Evolutionary conservation across 2,329 filamentous ascomycete species (phyloP).

Genomic region (Raffaelea ambrosiae): DNA sequence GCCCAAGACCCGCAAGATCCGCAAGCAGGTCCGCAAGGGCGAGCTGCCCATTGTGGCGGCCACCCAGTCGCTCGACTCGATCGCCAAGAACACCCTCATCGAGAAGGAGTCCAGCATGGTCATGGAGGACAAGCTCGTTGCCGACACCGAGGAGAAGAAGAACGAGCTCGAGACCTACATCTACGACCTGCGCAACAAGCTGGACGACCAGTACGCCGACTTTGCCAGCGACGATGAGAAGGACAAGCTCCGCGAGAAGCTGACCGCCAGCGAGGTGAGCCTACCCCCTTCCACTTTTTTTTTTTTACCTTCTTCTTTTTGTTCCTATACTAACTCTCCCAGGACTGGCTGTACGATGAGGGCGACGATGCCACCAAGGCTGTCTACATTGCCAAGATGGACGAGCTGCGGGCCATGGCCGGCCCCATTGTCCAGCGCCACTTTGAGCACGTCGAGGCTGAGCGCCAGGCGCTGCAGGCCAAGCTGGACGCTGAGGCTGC

Average conservation of each 20-base stretch:
- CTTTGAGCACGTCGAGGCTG: constrained; percentile 86
- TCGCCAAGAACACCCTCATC: constrained; percentile 54
- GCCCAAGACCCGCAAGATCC: constrained; percentile 87
- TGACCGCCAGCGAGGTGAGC: constrained; percentile 78
- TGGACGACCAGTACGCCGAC: constrained; percentile 78
- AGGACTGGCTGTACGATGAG: constrained; percentile 99
- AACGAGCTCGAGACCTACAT: constrained; percentile 98
- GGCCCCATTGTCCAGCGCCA: constrained; percentile 90
- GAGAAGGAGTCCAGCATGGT: constrained; percentile 89
- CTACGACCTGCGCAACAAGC: constrained; percentile 92
- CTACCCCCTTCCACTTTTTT: neutral
- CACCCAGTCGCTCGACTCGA: constrained; percentile 68
- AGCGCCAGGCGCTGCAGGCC: constrained; percentile 71
- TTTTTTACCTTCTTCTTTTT: constrained; percentile 9
- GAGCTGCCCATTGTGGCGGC: constrained; percentile 81
- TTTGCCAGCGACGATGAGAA: constrained; percentile 14
- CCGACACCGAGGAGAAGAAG: constrained; percentile 98
- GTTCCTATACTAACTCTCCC: neutral
- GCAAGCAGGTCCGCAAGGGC: constrained; percentile 98
- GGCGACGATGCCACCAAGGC: constrained; percentile 92
- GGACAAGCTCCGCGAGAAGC: constrained; percentile 70
- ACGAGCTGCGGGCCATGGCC: constrained; percentile 84
- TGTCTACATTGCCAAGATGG: constrained; percentile 88
- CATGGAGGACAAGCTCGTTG: constrained; percentile 97
- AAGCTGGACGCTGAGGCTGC: constrained; percentile 69